These are phyloP conservation scores for Atkinsonella texensis DNA, from an alignment of 2,329 filamentous ascomycete species.

Conservation along the genomic window DNA sequence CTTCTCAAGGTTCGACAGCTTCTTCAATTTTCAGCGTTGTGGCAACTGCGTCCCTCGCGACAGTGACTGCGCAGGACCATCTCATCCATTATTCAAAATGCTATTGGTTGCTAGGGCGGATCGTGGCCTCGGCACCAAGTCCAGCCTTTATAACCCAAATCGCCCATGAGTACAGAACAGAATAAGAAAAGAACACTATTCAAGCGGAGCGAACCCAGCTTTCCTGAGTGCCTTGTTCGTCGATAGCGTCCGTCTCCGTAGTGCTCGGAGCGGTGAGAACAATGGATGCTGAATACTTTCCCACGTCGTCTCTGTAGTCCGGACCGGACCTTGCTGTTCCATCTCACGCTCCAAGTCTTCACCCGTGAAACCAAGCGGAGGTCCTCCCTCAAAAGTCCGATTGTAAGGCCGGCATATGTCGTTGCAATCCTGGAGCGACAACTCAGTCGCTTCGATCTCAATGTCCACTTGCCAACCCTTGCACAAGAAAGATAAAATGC, in stretches of 20 bases:
- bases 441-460: slow-evolving; percentile 23
- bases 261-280: background rate
- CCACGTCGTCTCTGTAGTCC: background rate
- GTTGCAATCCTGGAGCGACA: slow-evolving; percentile 20
- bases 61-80: too few species aligned
- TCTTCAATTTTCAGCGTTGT: too few species aligned
- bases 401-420: slow-evolving; percentile 1
- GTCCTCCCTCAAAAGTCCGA: background rate
- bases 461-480: slow-evolving; percentile 45
- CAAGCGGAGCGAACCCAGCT: background rate
- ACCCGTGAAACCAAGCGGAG: background rate
- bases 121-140: too few species aligned
- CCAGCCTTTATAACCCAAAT: too few species aligned
- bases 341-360: background rate
- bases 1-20: too few species aligned
- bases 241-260: background rate
- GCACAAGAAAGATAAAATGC: slow-evolving; percentile 43
- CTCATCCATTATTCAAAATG: too few species aligned
- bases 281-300: background rate
- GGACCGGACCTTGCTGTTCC: background rate
- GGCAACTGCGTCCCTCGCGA: too few species aligned
- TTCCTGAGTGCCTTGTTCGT: background rate
- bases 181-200: background rate
- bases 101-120: too few species aligned
- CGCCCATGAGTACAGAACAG: too few species aligned